phyloP scores from a whole-genome alignment of 2,329 filamentous ascomycete species.

The Berkeleyomyces basicola region DNA sequence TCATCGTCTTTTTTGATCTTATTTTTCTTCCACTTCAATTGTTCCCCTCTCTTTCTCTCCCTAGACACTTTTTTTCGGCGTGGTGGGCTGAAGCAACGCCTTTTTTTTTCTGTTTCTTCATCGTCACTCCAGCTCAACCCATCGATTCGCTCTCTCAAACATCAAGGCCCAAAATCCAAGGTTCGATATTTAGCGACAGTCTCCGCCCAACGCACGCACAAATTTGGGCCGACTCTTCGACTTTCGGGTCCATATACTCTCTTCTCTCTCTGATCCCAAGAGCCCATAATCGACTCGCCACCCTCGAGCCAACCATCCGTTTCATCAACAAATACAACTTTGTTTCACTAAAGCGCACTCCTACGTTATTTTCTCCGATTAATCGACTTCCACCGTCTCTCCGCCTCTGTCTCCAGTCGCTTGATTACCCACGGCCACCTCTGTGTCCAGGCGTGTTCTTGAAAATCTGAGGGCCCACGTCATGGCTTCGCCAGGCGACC shows the following conservation, averaged over 20 bases:
- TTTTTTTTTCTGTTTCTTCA: background rate
- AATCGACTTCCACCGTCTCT: background rate
- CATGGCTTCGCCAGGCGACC: slow-evolving; percentile 12
- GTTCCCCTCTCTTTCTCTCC: background rate
- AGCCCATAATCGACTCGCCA: background rate
- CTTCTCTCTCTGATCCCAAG: background rate
- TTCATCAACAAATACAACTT: background rate
- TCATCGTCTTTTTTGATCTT: background rate
- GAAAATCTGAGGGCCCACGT: background rate
- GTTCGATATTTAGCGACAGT: background rate
- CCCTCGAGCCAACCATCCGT: background rate
- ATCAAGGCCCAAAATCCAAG: background rate
- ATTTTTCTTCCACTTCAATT: background rate
- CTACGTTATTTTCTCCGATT: background rate
- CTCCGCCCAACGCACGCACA: background rate
- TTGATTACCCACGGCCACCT: slow-evolving; percentile 7
- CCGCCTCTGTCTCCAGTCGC: background rate
- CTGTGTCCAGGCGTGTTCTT: slow-evolving; percentile 4
- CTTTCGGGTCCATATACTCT: background rate
- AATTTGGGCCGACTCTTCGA: background rate
- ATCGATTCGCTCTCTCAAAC: background rate
- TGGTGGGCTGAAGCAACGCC: background rate
- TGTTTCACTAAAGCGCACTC: background rate
- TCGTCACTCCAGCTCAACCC: background rate
- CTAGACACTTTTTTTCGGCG: background rate